phyloP scores from a whole-genome alignment of 2,329 filamentous ascomycete genomes.

The Aureobasidium uvarum region DNA sequence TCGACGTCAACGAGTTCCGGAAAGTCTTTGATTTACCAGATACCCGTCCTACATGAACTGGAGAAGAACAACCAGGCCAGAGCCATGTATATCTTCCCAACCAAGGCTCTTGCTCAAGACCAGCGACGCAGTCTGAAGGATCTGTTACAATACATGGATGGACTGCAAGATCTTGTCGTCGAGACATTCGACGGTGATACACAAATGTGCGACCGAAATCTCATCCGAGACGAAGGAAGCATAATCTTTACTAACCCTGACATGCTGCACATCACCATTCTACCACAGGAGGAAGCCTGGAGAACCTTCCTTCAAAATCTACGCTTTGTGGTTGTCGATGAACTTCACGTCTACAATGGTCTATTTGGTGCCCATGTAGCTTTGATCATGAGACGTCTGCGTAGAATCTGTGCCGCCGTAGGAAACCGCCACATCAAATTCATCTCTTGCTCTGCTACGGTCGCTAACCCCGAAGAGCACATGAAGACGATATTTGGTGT shows the following conservation, averaged over 20 bases:
- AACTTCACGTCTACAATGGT: constrained; percentile 95
- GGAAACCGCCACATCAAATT: constrained; percentile 86
- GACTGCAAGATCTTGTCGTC: constrained; percentile 70
- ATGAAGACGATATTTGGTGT: constrained; percentile 95
- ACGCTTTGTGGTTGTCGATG: constrained; percentile 78
- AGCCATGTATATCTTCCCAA: constrained; percentile 98
- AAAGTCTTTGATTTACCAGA: constrained; percentile 96
- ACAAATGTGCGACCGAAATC: constrained; percentile 71
- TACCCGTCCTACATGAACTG: constrained; percentile 83
- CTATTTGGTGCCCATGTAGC: constrained; percentile 92
- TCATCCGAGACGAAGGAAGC: constrained; percentile 80
- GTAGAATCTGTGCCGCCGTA: constrained; percentile 83
- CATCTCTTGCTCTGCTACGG: constrained; percentile 93
- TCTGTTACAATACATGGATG: constrained; percentile 75
- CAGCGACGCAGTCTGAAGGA: constrained; percentile 86
- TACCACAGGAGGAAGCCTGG: constrained; percentile 91
- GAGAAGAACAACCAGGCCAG: constrained; percentile 73
- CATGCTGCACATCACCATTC: constrained; percentile 91
- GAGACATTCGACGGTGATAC: constrained; percentile 98
- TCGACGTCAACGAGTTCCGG: constrained; percentile 95
- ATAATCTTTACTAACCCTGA: constrained; percentile 98
- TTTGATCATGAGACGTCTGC: constrained; percentile 86
- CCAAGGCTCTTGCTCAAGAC: constrained; percentile 93
- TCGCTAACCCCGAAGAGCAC: constrained; percentile 86
- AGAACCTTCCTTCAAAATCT: constrained; percentile 83